Evolutionary conservation across 2,329 filamentous ascomycete species (phyloP).

Genomic region (Meredithiella fracta): DNA sequence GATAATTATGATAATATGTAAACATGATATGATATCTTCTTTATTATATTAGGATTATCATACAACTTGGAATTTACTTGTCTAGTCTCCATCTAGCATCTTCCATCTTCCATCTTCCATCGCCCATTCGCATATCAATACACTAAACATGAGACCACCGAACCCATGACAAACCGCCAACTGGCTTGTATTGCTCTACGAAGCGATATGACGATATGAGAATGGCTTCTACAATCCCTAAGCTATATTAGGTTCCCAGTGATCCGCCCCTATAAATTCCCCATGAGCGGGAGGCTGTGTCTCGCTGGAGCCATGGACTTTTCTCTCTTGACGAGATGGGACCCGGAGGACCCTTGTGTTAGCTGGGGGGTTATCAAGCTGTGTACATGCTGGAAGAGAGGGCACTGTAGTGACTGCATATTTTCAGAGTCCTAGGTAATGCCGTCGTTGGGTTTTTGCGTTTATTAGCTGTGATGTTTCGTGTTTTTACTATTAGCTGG

Average conservation of each 20-base stretch:
- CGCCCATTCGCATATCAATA: background rate
- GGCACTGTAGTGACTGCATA: background rate
- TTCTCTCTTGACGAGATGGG: too few species aligned
- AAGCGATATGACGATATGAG: too few species aligned
- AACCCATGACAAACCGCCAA: background rate
- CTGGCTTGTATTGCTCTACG: too few species aligned
- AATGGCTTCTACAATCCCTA: too few species aligned
- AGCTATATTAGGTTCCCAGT: too few species aligned
- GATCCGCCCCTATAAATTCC: background rate
- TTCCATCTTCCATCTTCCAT: background rate
- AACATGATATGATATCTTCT: background rate
- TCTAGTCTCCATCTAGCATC: background rate
- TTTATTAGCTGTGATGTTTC: background rate
- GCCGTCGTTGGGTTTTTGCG: background rate
- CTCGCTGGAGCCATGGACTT: too few species aligned
- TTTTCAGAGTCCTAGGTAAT: background rate
- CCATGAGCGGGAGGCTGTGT: background rate
- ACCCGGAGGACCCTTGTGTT: too few species aligned
- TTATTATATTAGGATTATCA: too few species aligned
- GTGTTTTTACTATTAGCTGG: background rate
- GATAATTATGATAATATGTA: too few species aligned
- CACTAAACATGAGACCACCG: background rate
- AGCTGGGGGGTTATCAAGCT: too few species aligned
- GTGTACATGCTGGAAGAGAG: too few species aligned
- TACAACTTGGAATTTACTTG: too few species aligned